Evolutionary conservation across 1,284 basidiomycete genomes (phyloP).

Genomic region (Vanrija sp.): DNA sequence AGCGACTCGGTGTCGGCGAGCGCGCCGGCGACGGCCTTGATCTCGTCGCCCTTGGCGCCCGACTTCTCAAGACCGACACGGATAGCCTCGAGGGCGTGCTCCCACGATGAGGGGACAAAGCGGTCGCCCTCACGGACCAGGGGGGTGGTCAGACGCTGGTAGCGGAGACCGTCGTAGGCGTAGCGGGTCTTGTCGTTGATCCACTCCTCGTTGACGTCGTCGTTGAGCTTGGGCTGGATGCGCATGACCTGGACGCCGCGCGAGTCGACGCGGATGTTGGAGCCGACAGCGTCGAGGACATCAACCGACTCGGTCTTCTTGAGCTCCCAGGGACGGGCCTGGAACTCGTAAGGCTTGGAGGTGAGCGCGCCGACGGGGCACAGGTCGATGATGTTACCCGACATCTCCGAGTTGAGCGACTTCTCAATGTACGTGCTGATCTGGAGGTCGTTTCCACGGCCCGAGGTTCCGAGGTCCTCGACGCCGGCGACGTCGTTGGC

Average conservation of each 20-base stretch:
- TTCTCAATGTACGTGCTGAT: conserved; percentile 99
- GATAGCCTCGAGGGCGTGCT: conserved; percentile 79
- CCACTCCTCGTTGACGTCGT: conserved; percentile 99
- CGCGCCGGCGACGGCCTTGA: conserved; percentile 89
- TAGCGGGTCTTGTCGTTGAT: conserved; percentile 99
- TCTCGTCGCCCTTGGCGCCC: conserved; percentile 89
- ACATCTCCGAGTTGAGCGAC: conserved; percentile 95
- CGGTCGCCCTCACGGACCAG: conserved; percentile 87
- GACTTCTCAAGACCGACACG: conserved; percentile 71
- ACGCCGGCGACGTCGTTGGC: conserved; percentile 99
- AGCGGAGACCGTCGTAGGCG: conserved; percentile 91
- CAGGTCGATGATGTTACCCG: conserved; percentile 94
- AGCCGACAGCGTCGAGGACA: conserved; percentile 96
- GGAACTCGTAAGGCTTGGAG: conserved; percentile 96
- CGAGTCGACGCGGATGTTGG: conserved; percentile 96
- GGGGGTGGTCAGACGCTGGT: conserved; percentile 91
- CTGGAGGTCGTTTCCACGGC: conserved; percentile 96
- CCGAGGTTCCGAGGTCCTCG: conserved; percentile 94
- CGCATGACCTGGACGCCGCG: conserved; percentile 96
- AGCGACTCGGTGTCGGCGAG: conserved; percentile 92
- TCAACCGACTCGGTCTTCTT: conserved; percentile 98
- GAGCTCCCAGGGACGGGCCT: conserved; percentile 95
- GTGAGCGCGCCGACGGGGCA: conserved; percentile 95
- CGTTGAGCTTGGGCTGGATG: conserved; percentile 91
- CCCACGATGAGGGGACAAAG: conserved; percentile 89